Evolutionary conservation across 2,329 filamentous ascomycete genomes (phyloP).

Genomic region (Septoria petroselini): DNA sequence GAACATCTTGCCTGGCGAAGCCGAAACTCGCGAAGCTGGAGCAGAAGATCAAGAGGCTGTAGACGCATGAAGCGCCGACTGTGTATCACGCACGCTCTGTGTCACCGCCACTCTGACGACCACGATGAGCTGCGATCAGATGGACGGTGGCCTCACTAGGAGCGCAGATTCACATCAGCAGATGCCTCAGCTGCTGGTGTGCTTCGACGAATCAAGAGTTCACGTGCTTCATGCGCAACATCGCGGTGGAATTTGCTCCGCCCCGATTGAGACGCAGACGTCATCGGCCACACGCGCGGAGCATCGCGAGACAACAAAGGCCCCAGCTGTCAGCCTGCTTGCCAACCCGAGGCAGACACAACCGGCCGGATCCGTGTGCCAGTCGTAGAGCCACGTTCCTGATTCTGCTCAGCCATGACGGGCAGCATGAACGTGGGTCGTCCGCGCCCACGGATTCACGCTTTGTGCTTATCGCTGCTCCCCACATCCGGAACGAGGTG

Average conservation of each 20-base stretch:
- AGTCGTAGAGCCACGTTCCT: slow-evolving; percentile 22
- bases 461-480: slow-evolving; percentile 18
- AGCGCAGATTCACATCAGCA: slow-evolving; percentile 15
- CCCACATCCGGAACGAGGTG: slow-evolving; percentile 16
- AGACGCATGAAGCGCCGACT: slow-evolving; percentile 5
- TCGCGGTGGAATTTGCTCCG: slow-evolving; percentile 1
- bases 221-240: slow-evolving; percentile 16
- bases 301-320: slow-evolving; percentile 17
- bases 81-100: neutral
- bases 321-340: slow-evolving; percentile 7
- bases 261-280: slow-evolving; percentile 18
- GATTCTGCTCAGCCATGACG: slow-evolving; percentile 13
- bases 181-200: slow-evolving; percentile 7
- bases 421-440: slow-evolving; percentile 13
- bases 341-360: slow-evolving; percentile 10
- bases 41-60: slow-evolving; percentile 10
- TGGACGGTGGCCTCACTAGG: neutral
- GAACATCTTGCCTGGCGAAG: slow-evolving; percentile 35
- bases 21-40: slow-evolving; percentile 30
- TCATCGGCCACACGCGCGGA: slow-evolving; percentile 11
- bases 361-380: slow-evolving; percentile 15
- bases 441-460: slow-evolving; percentile 10
- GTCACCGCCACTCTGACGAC: slow-evolving; percentile 4
- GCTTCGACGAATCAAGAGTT: slow-evolving; percentile 19
- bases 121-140: neutral